Evolutionary conservation across 148 eudicot genomes (phyloP).

Genomic region (Silene uniflora): DNA sequence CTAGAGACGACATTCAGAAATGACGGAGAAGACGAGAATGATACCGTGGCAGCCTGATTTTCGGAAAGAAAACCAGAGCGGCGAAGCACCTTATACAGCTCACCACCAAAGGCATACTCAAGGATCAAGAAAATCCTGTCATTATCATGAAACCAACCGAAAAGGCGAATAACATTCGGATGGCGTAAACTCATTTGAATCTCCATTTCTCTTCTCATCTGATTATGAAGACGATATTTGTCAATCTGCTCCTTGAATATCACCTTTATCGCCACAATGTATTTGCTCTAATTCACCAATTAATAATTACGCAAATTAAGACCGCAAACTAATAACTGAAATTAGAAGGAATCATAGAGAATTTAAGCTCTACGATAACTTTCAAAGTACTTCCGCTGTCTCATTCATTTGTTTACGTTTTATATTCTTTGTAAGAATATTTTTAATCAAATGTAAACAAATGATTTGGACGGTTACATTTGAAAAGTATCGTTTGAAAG

Average conservation of each 20-base stretch:
- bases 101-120: constrained; percentile 82
- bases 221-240: constrained; percentile 64
- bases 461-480: too few species aligned
- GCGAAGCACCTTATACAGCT: constrained; percentile 59
- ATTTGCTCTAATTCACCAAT: constrained; percentile 48
- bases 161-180: constrained; percentile 69
- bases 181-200: constrained; percentile 71
- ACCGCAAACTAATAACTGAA: neutral
- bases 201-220: constrained; percentile 85
- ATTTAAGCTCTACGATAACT: too few species aligned
- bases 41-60: constrained; percentile 75
- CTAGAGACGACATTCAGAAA: too few species aligned
- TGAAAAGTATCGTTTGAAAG: too few species aligned
- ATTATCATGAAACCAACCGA: constrained; percentile 81
- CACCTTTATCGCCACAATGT: constrained; percentile 92
- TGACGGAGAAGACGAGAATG: neutral
- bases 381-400: too few species aligned
- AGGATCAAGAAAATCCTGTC: constrained; percentile 67
- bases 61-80: constrained; percentile 49
- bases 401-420: too few species aligned
- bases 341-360: neutral
- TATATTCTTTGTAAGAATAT: too few species aligned
- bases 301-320: too few species aligned
- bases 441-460: too few species aligned
- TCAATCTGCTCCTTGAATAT: constrained; percentile 86